Conservation (phyloP, 2,329 filamentous ascomycete species). For the Colletotrichum sp. region DNA sequence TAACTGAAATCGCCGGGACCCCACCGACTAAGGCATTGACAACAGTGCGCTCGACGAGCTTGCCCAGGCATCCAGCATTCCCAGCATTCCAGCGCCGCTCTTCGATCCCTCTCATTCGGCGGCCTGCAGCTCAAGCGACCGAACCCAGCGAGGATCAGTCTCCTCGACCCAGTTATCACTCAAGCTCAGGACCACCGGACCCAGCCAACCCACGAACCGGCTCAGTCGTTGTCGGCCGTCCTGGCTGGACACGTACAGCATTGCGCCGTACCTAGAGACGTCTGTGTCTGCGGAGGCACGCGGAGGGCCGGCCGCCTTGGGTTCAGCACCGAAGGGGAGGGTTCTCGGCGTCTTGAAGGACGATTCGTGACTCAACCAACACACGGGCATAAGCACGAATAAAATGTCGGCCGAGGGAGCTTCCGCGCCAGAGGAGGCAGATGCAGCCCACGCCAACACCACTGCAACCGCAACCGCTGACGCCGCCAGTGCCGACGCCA, state of each 20-base stretch:
- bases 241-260: neutral
- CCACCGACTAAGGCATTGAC: constrained; percentile 16
- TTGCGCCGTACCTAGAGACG: neutral
- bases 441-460: neutral
- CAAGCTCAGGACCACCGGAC: constrained; percentile 15
- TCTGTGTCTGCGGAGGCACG: neutral
- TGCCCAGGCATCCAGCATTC: constrained; percentile 7
- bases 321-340: neutral
- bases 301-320: neutral
- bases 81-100: constrained; percentile 9
- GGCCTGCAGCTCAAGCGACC: constrained; percentile 1
- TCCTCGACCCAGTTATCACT: constrained; percentile 15
- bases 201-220: constrained; percentile 12
- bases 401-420: constrained; percentile 5
- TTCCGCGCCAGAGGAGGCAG: neutral
- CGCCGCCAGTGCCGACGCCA: neutral
- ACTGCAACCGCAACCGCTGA: neutral
- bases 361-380: neutral
- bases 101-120: constrained; percentile 10
- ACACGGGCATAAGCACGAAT: neutral
- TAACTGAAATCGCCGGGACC: neutral
- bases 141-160: constrained; percentile 18
- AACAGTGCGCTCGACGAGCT: constrained; percentile 16
- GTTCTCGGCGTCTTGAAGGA: neutral
- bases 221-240: neutral